Base-by-base conservation (phyloP, 371 early-diverging fungal genomes). In the Syncephalastrum racemosum region DNA sequence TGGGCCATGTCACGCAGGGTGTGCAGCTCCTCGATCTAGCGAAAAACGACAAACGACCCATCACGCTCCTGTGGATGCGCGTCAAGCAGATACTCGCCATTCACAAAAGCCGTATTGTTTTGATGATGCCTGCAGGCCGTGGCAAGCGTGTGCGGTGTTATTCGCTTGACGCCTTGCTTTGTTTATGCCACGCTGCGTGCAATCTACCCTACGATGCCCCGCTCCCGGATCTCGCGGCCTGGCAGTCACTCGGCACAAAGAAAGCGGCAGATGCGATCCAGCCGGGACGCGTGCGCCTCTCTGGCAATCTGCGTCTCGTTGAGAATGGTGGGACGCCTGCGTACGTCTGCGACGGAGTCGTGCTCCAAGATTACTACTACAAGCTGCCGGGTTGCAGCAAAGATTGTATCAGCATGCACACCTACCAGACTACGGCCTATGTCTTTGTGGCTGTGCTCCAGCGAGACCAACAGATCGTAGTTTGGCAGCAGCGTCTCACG, bases 81-180 rank as follows among this genome's bases (percentile, higher is more conserved):
- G 71, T 62, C 1, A 52, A 73, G 27, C 61, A 73, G 20, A 68
- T 78, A 56, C 42, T 54, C 0, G 53, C 64, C 20, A 56, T 75
- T 19, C 63, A 61, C 18, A 54, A 65, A n/a, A 68, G 73, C 46
- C 62, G 73, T 2, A 25, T 67, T 8, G 52, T 78, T 0, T 44
- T 78, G 48, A 68, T 75, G 44, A 27, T 27, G 27, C 24, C 75
- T 16, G 60, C 69, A 10, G 71, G 68, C 1, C 55, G 75, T n/a
- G 60, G 65, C 50, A 68, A 68, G 16, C 70, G 73, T 50, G 68
- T 78, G 5, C 65, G 79, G 12, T 78, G 79, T 41, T 78, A 78
- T 46, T 75, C 73, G 1, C 62, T 70, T 2, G 70, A 71, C 46
- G 73, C 71, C 2, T 19, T 78, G 3, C 36, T 73, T 2, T 42